Base-by-base conservation (phyloP, 2,329 filamentous ascomycete genomes). In the Paraphoma chrysanthemicola region DNA sequence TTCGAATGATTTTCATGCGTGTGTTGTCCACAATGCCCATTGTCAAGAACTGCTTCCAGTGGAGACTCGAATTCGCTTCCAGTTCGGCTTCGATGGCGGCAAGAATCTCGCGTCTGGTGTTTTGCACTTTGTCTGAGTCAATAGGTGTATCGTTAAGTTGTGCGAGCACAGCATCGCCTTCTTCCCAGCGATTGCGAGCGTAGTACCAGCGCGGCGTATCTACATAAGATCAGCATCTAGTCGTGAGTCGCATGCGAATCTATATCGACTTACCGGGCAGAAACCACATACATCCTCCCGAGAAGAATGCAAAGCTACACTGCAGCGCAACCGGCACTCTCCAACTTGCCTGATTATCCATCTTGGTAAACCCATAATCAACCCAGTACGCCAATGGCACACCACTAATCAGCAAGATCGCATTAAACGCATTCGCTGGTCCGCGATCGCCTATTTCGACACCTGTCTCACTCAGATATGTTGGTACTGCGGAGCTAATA, bases 151-250 rank as follows among this genome's bases (percentile, higher is more conserved):
- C 60, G 29, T 61, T 60, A 4, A 65, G 56, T 11, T 53, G 46
- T 1, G 54, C 56, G 16, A 63, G 53, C 4, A 61, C 54, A 6
- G 48, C 53, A 44, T 65, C 55, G 18, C 60, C 62, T 48, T 65
- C 62, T 50, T 61, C 57, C 23, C 38, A 56, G 2, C 62, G 54
- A 42, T 56, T 57, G 16, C 49, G 45, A 14, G 62, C 57, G 39
- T 63, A 63, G 43, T 63, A 63, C 57, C 57, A 63, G 11, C 62
- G 51, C n/a, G 62, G 62, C 7, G 60, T 65, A 46, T 63, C 57
- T 49, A 14, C 14, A 14, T 11, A n/a, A 16, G 18, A 18, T 42
- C 44, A 50, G 9, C 12, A 33, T 12, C 30, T 16, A n/a, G 12
- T 12, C 9, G 12, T 9, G 14, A 31, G 44, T 33, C 2, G 36